Base-by-base conservation (phyloP, 257 asterid genomes). In the Primulina huaijiensis region DNA sequence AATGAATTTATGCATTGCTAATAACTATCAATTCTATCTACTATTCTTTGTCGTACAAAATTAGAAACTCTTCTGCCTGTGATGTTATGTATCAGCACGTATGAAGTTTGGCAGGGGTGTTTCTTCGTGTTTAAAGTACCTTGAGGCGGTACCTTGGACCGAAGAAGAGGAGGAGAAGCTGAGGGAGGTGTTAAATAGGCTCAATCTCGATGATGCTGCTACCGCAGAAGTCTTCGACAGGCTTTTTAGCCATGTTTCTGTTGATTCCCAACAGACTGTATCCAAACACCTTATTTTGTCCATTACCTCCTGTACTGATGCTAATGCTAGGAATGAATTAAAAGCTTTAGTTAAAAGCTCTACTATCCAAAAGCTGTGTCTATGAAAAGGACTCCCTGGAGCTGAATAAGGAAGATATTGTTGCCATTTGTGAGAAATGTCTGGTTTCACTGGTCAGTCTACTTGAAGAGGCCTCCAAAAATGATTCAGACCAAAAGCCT, bases 151-250 rank as follows among this genome's bases (percentile, higher is more conserved):
- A 65, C 98, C 98, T 17, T 92, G 98, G 97, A 80, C 89, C 0
- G 98, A 92, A 80, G 96, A 90, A 78, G 98, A 92, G 67, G 98
- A 92, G 82, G 97, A 86, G 76, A 92, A 86, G 85, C 83, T 92
- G 65, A 85, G 92, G 77, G 78, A 72, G 53, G 72, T 90, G 74
- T 85, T 92, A 64, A 35, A 72, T 40, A 83, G 80, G 72, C 67
- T 65, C 17, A 79, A 79, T 67, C 72, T 88, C 33, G 92, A 86
- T 7, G 85, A 81, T 72, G 77, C 74, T 46, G 73, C 74, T 64
- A 68, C 85, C 53, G 57, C 79, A 57, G 92, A 84, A 79, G 82
- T 92, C 76, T 63, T 83, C 52, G 95, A 85, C 80, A 78, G 98
- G 78, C 90, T 92, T 62, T 72, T 66, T 34, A 63, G 69, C 59